Evolutionary conservation across 1,284 basidiomycete genomes (phyloP), one percentile per base, ranked within the genome.

Genomic region (Neonothopanus nambi): DNA sequence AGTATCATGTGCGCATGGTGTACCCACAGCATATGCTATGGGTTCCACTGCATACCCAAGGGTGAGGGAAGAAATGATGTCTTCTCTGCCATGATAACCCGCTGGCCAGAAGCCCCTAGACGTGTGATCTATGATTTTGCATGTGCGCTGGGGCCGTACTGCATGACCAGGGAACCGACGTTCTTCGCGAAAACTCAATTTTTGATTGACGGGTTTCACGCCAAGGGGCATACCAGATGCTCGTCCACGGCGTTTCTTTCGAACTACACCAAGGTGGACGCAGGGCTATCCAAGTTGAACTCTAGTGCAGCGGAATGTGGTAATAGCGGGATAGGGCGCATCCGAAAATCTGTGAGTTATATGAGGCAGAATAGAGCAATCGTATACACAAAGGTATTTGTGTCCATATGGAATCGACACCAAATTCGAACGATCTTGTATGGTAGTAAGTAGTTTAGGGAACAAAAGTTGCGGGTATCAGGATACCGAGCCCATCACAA

Each of bases 221-320:
- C n/a, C n/a, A n/a, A n/a, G n/a, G 67, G 63, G 1, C 69, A 72
- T 43, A 65, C 62, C 7, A 61, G 61, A 36, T 70, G 67, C 36
- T 50, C 60, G 3, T 46, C 49, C 15, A 61, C 68, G 0, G 58
- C 63, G 17, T 70, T 69, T 54, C 58, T 67, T 11, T 58, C 59
- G 24, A 65, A 56, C 13, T 64, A 68, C 44, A 50, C 48, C 6
- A 55, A 48, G 0, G 54, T 62, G n/a, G 61, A 69, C 47, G 60
- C 63, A 11, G 30, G 48, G 1, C 52, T 72, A 2, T 26, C 41
- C 1, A 18, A 18, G 1, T 58, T 69, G 3, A 73, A 73, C 44
- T 64, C 64, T 1, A 72, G 71, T 58, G 65, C 70, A 24, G 70
- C 63, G 1, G 70, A 72, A 55, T 70, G 69, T 48, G 68, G 69